Evolutionary conservation across 2,329 filamentous ascomycete species (phyloP), one percentile per base, ranked within the genome.

Genomic region (Curvularia sp.): DNA sequence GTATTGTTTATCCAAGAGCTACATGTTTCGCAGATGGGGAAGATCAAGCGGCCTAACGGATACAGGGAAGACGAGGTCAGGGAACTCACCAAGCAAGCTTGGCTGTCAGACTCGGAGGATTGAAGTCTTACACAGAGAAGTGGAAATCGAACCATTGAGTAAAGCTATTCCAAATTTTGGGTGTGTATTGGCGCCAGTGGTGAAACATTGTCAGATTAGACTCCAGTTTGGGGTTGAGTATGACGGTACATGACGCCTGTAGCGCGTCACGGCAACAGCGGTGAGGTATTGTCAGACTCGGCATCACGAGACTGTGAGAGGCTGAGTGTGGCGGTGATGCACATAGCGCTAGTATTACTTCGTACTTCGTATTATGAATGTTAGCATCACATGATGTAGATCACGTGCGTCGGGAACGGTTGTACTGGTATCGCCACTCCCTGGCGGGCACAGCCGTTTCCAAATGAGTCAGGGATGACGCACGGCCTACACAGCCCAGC

Each of bases 391-490:
- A 26, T 49, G 48, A 49, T 22, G 13, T 38, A 6, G 15, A 5
- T 38, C 47, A 24, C 47, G 35, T 26, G 47, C 10, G 15, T 13
- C 13, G 22, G 22, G 22, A 33, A 22, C 33, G 22, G 24, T 9
- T 0, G 46, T 46, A 53, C 18, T 18, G 18, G 18, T 18, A 18
- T 49, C n/a, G 54, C 57, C 49, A 54, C 38, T n/a, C 10, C 22
- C 28, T 35, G 31, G 30, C 52, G 35, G 58, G 55, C 55, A 48
- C 51, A 53, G 41, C 13, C 55, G n/a, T 58, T 54, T 57, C 53
- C 35, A 39, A 54, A 49, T 60, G 58, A 62, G 62, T 60, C 63
- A 62, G 51, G 53, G 50, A 57, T 57, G 54, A 57, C 54, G 54
- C 57, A 50, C 50, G 39, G 49, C 20, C 39, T n/a, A 0, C 39